Evolutionary conservation across 768 basidiomycete species (phyloP), one percentile per base, ranked within the genome.

Genomic region (Rhodosporidiobolus sp.): DNA sequence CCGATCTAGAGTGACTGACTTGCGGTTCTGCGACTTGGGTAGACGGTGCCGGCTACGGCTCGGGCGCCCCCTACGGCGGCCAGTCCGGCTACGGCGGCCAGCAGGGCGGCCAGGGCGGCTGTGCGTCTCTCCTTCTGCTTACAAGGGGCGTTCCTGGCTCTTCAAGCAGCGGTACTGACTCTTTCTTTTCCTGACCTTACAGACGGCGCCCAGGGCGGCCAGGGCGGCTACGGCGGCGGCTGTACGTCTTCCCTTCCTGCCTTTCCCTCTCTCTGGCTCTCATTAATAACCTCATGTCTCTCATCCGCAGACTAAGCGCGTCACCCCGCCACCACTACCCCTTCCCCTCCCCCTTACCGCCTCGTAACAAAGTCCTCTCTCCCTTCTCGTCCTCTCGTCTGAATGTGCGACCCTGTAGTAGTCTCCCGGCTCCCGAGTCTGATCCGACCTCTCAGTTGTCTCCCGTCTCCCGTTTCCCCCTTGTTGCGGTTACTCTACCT

Each of bases 41-140:
- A 57, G 65, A 72, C 60, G 75, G 65, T 24, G 69, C 56, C 26
- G 43, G 45, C 52, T 69, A 74, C 71, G 71, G 71, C n/a, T 67
- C 71, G 24, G 73, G 73, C 30, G 70, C 64, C 14, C 69, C 69
- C 32, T 76, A 76, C 72, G 75, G 75, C 43, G 71, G 68, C 59
- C 66, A 72, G 63, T 73, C 79, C 61, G 80, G 79, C 65, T 79
- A 77, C 68, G 70, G 69, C 22, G 54, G 59, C 53, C 63, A 65
- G 34, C 66, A 72, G 60, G 63, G 61, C 55, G 65, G 62, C 38
- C 63, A 65, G 54, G 69, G 69, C 24, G 67, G 67, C 49, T 73
- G 70, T 72, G 28, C 53, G 73, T 74, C 19, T 28, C 17, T 46
- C 34, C 12, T 55, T 35, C 12, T 54, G n/a, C n/a, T n/a, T n/a